Evolutionary conservation across 805 yeast species (phyloP).

Genomic region (Yarrowia porcina): DNA sequence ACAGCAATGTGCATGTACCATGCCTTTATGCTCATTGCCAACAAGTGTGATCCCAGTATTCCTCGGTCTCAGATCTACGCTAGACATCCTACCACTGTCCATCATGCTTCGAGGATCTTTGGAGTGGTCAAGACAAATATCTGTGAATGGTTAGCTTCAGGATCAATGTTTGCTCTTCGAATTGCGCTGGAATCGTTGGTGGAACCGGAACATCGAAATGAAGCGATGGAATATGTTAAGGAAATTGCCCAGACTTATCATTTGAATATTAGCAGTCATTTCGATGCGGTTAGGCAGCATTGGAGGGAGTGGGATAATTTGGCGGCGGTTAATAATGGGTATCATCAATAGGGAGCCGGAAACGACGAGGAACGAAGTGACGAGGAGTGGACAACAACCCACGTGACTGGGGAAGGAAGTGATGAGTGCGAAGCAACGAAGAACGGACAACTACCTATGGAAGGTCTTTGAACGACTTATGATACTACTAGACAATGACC

Average conservation of each 20-base stretch:
- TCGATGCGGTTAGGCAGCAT: not conserved
- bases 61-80: not conserved
- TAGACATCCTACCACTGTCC: not conserved
- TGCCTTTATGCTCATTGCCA: constrained; percentile 3
- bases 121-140: constrained; percentile 7
- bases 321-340: not conserved
- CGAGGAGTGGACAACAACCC: too few species aligned
- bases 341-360: not conserved
- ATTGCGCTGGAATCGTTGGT: not conserved
- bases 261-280: not conserved
- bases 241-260: not conserved
- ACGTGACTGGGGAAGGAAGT: too few species aligned
- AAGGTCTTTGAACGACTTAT: too few species aligned
- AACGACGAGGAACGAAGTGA: too few species aligned
- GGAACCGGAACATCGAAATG: not conserved
- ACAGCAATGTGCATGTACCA: constrained; percentile 22
- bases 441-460: too few species aligned
- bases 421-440: too few species aligned
- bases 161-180: constrained; percentile 7
- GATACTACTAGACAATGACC: too few species aligned
- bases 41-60: not conserved
- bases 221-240: not conserved
- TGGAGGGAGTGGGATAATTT: not conserved
- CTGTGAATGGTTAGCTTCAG: constrained; percentile 15
- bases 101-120: not conserved